phyloP scores from a whole-genome alignment of 2,329 filamentous ascomycete genomes.

The Aaosphaeria pasadenensis region DNA sequence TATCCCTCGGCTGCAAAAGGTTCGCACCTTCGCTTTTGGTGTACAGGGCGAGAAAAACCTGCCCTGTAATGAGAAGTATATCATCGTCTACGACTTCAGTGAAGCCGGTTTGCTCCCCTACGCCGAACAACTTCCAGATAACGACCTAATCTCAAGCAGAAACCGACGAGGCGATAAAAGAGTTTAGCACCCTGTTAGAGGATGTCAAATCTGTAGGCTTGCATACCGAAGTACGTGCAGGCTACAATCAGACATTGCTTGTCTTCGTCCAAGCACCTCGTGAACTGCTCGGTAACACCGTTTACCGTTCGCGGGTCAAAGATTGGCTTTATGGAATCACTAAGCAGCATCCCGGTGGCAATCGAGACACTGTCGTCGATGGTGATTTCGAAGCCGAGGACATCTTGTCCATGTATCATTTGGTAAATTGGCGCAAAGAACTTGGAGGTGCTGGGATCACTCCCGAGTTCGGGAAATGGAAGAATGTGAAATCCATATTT shows the following conservation, averaged over 20 bases:
- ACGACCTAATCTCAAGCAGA: conserved; percentile 5
- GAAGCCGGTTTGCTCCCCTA: conserved; percentile 17
- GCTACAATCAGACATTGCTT: conserved; percentile 27
- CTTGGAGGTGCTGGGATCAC: conserved; percentile 79
- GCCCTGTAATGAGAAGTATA: conserved; percentile 30
- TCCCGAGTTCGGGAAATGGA: conserved; percentile 67
- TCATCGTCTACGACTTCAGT: conserved; percentile 28
- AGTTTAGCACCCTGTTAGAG: conserved; percentile 18
- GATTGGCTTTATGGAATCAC: conserved; percentile 83
- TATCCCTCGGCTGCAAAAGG: not conserved
- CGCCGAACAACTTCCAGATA: not conserved
- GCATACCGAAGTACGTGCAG: conserved; percentile 28
- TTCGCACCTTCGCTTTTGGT: not conserved
- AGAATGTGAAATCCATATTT: conserved; percentile 70
- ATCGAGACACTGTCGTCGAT: conserved; percentile 42
- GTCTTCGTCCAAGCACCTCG: conserved; percentile 27
- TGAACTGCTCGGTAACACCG: conserved; percentile 27
- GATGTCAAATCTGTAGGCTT: conserved; percentile 26
- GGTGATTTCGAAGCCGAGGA: conserved; percentile 76
- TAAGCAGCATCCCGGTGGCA: conserved; percentile 55
- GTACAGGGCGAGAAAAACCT: not conserved
- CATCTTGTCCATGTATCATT: conserved; percentile 67
- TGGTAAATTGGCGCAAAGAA: conserved; percentile 69
- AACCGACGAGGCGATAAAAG: conserved; percentile 6
- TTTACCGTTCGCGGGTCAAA: conserved; percentile 54